phyloP scores from a whole-genome alignment of 257 asterid genomes.

The Solanum boliviense region DNA sequence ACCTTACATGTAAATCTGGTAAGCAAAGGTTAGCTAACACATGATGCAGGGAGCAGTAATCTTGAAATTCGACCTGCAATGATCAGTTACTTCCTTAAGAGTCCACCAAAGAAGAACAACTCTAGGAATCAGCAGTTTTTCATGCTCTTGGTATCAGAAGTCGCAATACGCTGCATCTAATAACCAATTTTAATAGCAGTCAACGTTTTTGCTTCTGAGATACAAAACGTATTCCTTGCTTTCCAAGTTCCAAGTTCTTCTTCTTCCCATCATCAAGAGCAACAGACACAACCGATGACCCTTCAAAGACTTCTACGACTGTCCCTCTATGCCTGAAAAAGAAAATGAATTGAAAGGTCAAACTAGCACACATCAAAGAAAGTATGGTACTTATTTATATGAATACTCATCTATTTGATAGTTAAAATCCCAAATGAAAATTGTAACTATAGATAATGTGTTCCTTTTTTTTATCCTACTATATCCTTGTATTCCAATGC shows the following conservation, averaged over 20 bases:
- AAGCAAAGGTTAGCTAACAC: slow-evolving; percentile 2
- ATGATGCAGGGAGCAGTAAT: not conserved
- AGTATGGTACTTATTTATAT: not conserved
- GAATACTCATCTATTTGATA: not conserved
- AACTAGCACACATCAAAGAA: not conserved
- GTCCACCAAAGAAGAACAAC: not conserved
- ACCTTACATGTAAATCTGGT: not conserved
- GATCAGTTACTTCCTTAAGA: not conserved
- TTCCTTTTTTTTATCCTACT: not conserved
- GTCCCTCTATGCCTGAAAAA: slow-evolving; percentile 58
- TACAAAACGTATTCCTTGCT: slow-evolving; percentile 90
- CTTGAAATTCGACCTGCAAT: not conserved
- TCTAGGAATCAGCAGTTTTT: not conserved
- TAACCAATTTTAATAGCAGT: not conserved
- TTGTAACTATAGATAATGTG: not conserved
- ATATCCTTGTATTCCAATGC: not conserved
- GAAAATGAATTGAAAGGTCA: not conserved
- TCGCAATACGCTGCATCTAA: not conserved
- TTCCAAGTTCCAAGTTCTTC: slow-evolving; percentile 76
- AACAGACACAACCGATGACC: slow-evolving; percentile 49
- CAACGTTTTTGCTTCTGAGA: slow-evolving; percentile 70
- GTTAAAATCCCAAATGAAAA: not conserved
- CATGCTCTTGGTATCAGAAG: not conserved
- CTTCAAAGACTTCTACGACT: slow-evolving; percentile 49
- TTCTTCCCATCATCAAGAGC: slow-evolving; percentile 36